phyloP scores from a whole-genome alignment of 257 asterid genomes.

The Penstemon newberryi region DNA sequence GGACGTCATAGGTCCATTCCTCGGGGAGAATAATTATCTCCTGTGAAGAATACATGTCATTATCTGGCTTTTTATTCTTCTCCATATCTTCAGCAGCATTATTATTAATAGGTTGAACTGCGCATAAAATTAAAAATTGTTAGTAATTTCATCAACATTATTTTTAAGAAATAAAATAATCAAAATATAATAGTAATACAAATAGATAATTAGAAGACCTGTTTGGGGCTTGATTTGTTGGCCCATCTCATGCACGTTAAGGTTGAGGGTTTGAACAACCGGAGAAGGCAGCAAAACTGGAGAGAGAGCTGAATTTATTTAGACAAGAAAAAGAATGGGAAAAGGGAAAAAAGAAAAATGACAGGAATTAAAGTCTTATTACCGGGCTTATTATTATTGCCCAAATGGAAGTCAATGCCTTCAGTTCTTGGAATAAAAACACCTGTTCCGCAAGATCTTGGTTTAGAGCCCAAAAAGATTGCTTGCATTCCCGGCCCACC shows the following conservation, averaged over 20 bases:
- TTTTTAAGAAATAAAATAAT: background rate
- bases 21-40: conserved; percentile 54
- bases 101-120: conserved; percentile 39
- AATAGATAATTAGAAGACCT: conserved; percentile 28
- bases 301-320: conserved; percentile 36
- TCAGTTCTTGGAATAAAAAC: conserved; percentile 62
- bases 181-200: background rate
- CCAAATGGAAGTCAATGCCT: conserved; percentile 25
- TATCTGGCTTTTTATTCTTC: conserved; percentile 24
- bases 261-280: conserved; percentile 61
- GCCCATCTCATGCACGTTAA: conserved; percentile 57
- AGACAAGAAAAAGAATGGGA: background rate
- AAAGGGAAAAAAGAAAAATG: background rate
- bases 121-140: background rate
- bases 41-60: conserved; percentile 36
- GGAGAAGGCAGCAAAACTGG: conserved; percentile 66
- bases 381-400: conserved; percentile 46
- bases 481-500: conserved; percentile 68
- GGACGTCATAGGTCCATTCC: conserved; percentile 58
- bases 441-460: conserved; percentile 51
- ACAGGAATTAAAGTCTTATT: conserved; percentile 1
- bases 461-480: conserved; percentile 45
- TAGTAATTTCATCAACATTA: background rate
- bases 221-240: conserved; percentile 35
- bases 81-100: conserved; percentile 23